phyloP scores from a whole-genome alignment of 192 early-diverging fungal genomes.

The Cladochytrium replicatum region DNA sequence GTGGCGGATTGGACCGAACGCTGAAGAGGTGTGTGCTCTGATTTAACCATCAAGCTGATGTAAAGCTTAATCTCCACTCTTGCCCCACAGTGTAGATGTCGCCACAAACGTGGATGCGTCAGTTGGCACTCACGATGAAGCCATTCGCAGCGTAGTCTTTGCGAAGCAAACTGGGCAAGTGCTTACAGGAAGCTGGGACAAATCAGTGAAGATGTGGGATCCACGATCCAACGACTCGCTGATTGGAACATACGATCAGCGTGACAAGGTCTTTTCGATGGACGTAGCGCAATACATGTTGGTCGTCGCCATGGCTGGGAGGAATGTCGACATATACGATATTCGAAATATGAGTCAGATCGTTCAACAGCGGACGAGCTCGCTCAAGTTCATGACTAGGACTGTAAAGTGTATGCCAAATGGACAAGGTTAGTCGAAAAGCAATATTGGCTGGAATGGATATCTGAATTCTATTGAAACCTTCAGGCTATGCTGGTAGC shows the following conservation, averaged over 20 bases:
- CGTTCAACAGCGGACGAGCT: constrained; percentile 59
- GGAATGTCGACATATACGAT: constrained; percentile 76
- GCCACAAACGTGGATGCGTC: constrained; percentile 39
- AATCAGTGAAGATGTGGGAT: constrained; percentile 71
- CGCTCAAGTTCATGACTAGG: constrained; percentile 84
- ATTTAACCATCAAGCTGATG: not conserved
- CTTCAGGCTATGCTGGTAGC: constrained; percentile 68
- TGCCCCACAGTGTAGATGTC: constrained; percentile 51
- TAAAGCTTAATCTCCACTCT: too few species aligned
- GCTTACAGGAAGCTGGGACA: constrained; percentile 91
- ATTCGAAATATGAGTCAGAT: constrained; percentile 69
- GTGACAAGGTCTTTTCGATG: constrained; percentile 77
- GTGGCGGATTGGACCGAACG: constrained; percentile 64
- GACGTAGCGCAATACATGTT: constrained; percentile 59
- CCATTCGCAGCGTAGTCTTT: constrained; percentile 60
- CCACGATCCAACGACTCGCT: constrained; percentile 34
- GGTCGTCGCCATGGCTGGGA: constrained; percentile 71
- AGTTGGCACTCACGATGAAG: constrained; percentile 73
- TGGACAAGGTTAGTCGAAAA: constrained; percentile 41
- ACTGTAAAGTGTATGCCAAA: constrained; percentile 78
- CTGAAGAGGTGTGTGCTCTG: constrained; percentile 44
- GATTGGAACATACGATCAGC: constrained; percentile 40
- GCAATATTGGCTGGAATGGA: not conserved
- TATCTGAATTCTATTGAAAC: not conserved
- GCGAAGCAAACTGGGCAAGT: constrained; percentile 36